Evolutionary conservation across 2,329 filamentous ascomycete species (phyloP).

Genomic region (Neopestalotiopsis sp.): DNA sequence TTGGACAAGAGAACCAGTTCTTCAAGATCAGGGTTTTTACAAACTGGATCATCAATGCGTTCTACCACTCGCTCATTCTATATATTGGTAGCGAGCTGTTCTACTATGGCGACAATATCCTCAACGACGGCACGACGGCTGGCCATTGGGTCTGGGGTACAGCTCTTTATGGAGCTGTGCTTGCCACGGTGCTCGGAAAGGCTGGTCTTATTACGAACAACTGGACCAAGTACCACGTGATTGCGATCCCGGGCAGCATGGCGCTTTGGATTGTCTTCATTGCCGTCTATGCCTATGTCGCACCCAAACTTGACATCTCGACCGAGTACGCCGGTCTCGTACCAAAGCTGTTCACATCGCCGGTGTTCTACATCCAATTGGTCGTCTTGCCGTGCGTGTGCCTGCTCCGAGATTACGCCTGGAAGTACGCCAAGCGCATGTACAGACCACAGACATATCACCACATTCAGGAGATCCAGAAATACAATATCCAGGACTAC

Average conservation of each 20-base stretch:
- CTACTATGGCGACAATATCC: slow-evolving; percentile 79
- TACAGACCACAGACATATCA: slow-evolving; percentile 96
- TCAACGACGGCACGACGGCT: slow-evolving; percentile 78
- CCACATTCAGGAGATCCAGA: slow-evolving; percentile 99
- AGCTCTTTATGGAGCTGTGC: slow-evolving; percentile 90
- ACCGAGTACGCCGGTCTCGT: slow-evolving; percentile 86
- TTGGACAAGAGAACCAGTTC: slow-evolving; percentile 91
- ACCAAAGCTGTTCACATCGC: slow-evolving; percentile 77
- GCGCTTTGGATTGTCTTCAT: slow-evolving; percentile 90
- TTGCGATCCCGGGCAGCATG: slow-evolving; percentile 94
- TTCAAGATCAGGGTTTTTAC: slow-evolving; percentile 93
- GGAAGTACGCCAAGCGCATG: slow-evolving; percentile 98
- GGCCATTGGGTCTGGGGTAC: slow-evolving; percentile 99
- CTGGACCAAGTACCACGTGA: slow-evolving; percentile 98
- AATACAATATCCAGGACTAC: slow-evolving; percentile 99
- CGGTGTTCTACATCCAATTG: slow-evolving; percentile 91
- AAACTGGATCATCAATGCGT: slow-evolving; percentile 91
- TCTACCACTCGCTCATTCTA: slow-evolving; percentile 94
- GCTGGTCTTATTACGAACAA: slow-evolving; percentile 94
- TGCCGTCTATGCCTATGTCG: slow-evolving; percentile 84
- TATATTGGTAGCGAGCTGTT: slow-evolving; percentile 85
- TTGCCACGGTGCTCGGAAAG: slow-evolving; percentile 92
- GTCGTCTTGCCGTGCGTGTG: slow-evolving; percentile 80
- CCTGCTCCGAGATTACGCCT: slow-evolving; percentile 85
- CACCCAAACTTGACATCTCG: slow-evolving; percentile 81